Evolutionary conservation across 768 basidiomycete species (phyloP), one percentile per base, ranked within the genome.

Genomic region (Hirschioporus abietinus): DNA sequence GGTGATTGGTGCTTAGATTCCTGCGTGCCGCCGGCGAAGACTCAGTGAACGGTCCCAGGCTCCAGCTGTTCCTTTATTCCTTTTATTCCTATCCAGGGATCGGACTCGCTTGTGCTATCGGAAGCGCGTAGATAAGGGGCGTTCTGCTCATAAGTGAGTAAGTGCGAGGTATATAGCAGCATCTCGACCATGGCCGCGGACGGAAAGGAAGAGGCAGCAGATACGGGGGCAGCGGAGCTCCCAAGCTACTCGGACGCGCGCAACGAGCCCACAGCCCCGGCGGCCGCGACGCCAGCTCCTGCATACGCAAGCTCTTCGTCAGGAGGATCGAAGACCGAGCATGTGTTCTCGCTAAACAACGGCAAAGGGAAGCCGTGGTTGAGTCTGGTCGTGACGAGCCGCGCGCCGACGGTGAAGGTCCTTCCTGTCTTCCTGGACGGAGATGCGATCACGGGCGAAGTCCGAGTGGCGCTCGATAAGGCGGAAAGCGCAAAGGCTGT

Each of bases 381-480:
- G 12, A 76, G 77, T 20, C 75, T 87, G 10, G 73, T 73, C 42
- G 71, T 87, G 23, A 75, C 74, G 63, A 85, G 83, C 70, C 80
- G 84, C 35, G 75, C 80, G 30, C 72, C 75, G 6, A 74, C 68
- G 1, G 64, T 81, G 0, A 70, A 77, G 24, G 78, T 77, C 10
- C 73, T 80, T 24, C 86, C 85, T 24, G 71, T 79, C 30, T 86
- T 84, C 69, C 71, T 79, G 60, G 78, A 83, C 66, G 81, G 79
- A 12, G 86, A 89, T 71, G 67, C 70, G 12, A 77, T 89, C 64
- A 71, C 79, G 0, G 87, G 88, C 26, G 73, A 74, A 9, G 85
- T 87, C 1, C 81, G 83, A 70, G 70, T 87, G 26, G 81, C 86
- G 63, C 74, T 85, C 35, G 77, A 80, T 67, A 84, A 83, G 70